These are phyloP conservation scores for Rhodotorula sp. DNA, from an alignment of 1,284 basidiomycete genomes.

Conservation along the genomic window DNA sequence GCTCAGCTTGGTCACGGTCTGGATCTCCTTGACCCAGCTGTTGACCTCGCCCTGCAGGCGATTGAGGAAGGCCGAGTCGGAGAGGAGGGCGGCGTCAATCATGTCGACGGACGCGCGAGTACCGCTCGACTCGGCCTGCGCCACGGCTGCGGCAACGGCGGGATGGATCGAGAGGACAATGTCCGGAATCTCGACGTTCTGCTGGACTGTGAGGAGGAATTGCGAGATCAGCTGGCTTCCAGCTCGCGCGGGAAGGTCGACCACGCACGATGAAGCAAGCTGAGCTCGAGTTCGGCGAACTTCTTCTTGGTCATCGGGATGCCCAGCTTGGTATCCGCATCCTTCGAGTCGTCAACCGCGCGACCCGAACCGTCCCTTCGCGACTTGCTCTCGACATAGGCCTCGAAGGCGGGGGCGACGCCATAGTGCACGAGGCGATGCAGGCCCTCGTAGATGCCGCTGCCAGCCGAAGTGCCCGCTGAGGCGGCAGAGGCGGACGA, in stretches of 20 bases:
- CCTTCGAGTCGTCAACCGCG: slow-evolving; percentile 58
- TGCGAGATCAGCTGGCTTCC: neutral
- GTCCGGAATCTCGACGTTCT: slow-evolving; percentile 98
- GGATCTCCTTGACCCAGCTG: slow-evolving; percentile 97
- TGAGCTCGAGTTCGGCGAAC: slow-evolving; percentile 97
- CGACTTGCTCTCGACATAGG: slow-evolving; percentile 69
- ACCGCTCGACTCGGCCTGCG: slow-evolving; percentile 65
- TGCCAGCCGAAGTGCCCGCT: slow-evolving; percentile 49
- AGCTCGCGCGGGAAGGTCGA: neutral
- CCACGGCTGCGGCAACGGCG: slow-evolving; percentile 81
- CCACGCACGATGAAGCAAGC: slow-evolving; percentile 68
- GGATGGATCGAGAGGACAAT: slow-evolving; percentile 92
- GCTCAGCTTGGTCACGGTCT: slow-evolving; percentile 86
- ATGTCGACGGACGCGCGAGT: slow-evolving; percentile 72
- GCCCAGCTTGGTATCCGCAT: slow-evolving; percentile 68
- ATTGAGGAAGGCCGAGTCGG: slow-evolving; percentile 90
- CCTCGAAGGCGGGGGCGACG: slow-evolving; percentile 97
- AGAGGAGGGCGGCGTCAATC: slow-evolving; percentile 70
- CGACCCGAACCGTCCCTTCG: slow-evolving; percentile 26
- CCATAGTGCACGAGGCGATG: slow-evolving; percentile 96
- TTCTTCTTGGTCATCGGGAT: slow-evolving; percentile 99
- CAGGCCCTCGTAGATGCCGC: slow-evolving; percentile 86
- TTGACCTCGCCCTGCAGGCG: slow-evolving; percentile 92
- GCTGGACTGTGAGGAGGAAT: slow-evolving; percentile 63
- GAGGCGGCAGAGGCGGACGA: slow-evolving; percentile 45